Evolutionary conservation across 805 yeast species (phyloP).

Genomic region (Lipomyces spencermartinsiae): DNA sequence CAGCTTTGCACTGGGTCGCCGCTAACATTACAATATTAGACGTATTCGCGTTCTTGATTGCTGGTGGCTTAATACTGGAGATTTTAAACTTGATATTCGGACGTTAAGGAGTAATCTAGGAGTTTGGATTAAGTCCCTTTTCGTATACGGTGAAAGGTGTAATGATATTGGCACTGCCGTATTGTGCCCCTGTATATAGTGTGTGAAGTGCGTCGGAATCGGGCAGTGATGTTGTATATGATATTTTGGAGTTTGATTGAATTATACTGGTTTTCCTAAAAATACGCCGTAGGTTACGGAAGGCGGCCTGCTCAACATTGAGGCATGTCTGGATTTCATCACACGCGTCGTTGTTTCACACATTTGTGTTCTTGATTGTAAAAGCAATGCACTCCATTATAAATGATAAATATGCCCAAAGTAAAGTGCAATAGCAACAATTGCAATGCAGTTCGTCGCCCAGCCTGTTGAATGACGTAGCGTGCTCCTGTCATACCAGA

Average conservation of each 20-base stretch:
- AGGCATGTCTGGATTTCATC: too few species aligned
- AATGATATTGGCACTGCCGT: not conserved
- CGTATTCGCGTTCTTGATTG: constrained; percentile 30
- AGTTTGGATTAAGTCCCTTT: not conserved
- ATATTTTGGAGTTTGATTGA: not conserved
- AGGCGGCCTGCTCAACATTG: not conserved
- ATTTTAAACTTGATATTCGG: constrained; percentile 30
- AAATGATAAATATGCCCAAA: too few species aligned
- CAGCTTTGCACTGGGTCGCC: not conserved
- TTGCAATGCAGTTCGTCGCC: too few species aligned
- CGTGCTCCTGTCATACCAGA: too few species aligned
- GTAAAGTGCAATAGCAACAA: too few species aligned
- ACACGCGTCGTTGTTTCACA: too few species aligned
- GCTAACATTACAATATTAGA: constrained; percentile 12
- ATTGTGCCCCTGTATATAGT: not conserved
- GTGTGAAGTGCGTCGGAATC: not conserved
- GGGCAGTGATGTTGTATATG: not conserved
- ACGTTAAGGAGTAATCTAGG: not conserved
- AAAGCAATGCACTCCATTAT: too few species aligned
- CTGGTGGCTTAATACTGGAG: constrained; percentile 33
- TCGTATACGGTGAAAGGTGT: not conserved
- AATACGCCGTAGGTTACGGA: not conserved
- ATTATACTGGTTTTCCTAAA: not conserved
- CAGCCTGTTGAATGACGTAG: too few species aligned
- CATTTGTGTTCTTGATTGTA: too few species aligned